Conservation (phyloP, 371 early-diverging fungal species). For the Cokeromyces recurvatus region DNA sequence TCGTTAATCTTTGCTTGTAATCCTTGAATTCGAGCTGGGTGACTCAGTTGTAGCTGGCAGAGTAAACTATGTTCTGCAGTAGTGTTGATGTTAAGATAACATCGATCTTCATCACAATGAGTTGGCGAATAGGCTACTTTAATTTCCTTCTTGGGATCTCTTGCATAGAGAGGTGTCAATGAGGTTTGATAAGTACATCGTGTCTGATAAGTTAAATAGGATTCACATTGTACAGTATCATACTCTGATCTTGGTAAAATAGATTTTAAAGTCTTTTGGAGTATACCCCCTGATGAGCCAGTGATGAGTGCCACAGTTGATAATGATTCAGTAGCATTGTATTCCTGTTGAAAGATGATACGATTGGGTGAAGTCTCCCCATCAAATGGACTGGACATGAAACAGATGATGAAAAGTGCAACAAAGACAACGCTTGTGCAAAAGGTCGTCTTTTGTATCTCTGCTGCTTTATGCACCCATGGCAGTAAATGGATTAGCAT, state of each 20-base stretch:
- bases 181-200: constrained; percentile 14
- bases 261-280: constrained; percentile 7
- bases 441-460: constrained; percentile 7
- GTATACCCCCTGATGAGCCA: constrained; percentile 8
- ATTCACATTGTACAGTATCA: constrained; percentile 6
- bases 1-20: constrained; percentile 13
- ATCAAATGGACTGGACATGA: constrained; percentile 17
- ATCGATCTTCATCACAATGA: constrained; percentile 1
- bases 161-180: constrained; percentile 16
- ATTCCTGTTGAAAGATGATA: constrained; percentile 25
- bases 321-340: constrained; percentile 14
- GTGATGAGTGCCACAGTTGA: constrained; percentile 23
- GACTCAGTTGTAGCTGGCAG: constrained; percentile 20
- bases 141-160: constrained; percentile 7
- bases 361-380: constrained; percentile 18
- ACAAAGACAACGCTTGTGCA: constrained; percentile 7
- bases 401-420: constrained; percentile 10
- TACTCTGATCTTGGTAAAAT: constrained; percentile 9
- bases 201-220: constrained; percentile 13
- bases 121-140: background rate
- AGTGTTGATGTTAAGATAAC: constrained; percentile 8
- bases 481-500: constrained; percentile 24
- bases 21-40: background rate
- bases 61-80: constrained; percentile 15
- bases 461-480: constrained; percentile 28